Base-by-base conservation (phyloP, 768 basidiomycete genomes). In the Calvatia gigantea region DNA sequence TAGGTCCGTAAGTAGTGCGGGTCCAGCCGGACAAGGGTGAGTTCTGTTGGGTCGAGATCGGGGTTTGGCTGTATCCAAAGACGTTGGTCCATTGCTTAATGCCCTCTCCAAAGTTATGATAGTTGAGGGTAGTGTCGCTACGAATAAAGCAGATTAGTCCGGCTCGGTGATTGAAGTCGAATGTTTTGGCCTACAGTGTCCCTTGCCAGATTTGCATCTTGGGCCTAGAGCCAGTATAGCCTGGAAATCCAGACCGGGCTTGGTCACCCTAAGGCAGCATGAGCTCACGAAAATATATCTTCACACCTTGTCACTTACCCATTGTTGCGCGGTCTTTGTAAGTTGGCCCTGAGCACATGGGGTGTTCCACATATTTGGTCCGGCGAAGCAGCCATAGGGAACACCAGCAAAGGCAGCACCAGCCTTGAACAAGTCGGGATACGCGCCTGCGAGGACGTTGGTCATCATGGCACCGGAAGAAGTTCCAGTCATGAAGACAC, bases 401-500 rank as follows among this genome's bases (percentile, higher is more conserved):
- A 82, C 81, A 47, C 82, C 81, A 35, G 81, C 77, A 64, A 75
- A 78, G 17, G 72, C 75, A 28, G 75, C 58, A 23, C 76, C 80
- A 12, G 79, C 82, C 37, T 59, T 56, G 70, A 81, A 80, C 42
- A 84, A 63, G 53, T 83, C 77, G 11, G 81, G 81, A 67, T 83
- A 82, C 12, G 78, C 75, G 31, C 79, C 81, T 44, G 70, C 67
- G 38, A 83, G 69, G 23, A 82, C 81, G 61, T 77, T 79, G 54
- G 81, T 82, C 81, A 83, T 83, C 82, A 83, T 84, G 1, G 74
- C 76, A 39, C 81, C 82, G 2, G 80, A 82, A 3, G 76, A 77
- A 2, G 73, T 73, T 14, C 81, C 82, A 31, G 78, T 78, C 25
- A 73, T 75, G 64, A 75, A 83, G 55, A 83, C 80, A 35, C 73